Evolutionary conservation across 1,139 yeast genomes (phyloP), one percentile per base, ranked within the genome.

Genomic region (Suhomyces kunorum): DNA sequence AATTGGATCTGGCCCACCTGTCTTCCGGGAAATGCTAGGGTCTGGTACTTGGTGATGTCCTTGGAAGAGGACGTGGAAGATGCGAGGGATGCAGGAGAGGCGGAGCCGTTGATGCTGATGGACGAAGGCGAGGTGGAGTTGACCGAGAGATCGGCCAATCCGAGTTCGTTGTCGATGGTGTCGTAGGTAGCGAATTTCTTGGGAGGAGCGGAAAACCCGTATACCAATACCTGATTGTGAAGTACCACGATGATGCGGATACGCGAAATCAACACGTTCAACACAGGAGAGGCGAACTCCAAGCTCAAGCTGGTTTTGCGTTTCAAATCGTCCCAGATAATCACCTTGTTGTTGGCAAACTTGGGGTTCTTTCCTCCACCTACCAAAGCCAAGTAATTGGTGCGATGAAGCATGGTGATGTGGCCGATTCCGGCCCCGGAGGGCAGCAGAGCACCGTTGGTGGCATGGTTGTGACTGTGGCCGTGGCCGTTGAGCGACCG

Each of bases 291-390:
- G 66, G 76, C 73, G 55, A 89, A 88, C 58, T 86, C 94, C 43
- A 90, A 64, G 23, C 78, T 75, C 19, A 87, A 69, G n/a, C 90
- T 85, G 32, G 81, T 82, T 51, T 82, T 82, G 39, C 85, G 76
- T 60, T 87, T 86, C 46, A 87, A 62, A 58, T 90, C 98, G 62
- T 90, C 97, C 96, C 97, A 90, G 12, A 90, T 83, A 24, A 88
- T 75, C 35, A 84, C 71, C 57, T 85, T 85, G 61, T 87, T 87
- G 50, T 78, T 74, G 2, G 96, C 86, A 54, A 80, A 86, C 50
- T 79, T 74, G 25, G 96, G 96, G 44, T 76, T 74, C 45, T 76
- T 72, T 0, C 96, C 96, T 8, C 96, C 96, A 1, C 97, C 96
- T 1, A 89, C 88, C 32, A 90, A 63, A 1, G 92, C 96, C 42